Conservation (phyloP, 2,329 filamentous ascomycete species). For the Incumbomyces delicatus region DNA sequence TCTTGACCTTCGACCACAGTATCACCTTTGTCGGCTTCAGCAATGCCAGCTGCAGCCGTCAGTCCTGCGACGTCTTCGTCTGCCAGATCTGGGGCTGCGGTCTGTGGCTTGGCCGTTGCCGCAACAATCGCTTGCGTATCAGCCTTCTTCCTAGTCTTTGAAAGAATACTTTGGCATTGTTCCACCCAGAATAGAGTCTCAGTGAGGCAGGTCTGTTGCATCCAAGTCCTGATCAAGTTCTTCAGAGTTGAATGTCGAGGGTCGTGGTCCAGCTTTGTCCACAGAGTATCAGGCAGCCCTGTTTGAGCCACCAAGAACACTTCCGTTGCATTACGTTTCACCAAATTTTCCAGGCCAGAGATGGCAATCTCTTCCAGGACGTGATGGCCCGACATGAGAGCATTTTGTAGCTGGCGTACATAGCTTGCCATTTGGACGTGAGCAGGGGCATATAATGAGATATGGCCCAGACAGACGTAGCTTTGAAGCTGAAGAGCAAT, state of each 20-base stretch:
- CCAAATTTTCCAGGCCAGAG: constrained; percentile 83
- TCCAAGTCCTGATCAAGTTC: constrained; percentile 85
- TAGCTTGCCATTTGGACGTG: constrained; percentile 78
- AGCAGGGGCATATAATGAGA: constrained; percentile 82
- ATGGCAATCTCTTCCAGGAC: constrained; percentile 71
- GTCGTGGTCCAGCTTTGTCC: constrained; percentile 72
- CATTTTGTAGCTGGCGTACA: constrained; percentile 68
- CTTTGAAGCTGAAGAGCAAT: constrained; percentile 63
- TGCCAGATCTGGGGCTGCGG: constrained; percentile 63
- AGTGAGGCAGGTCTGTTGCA: constrained; percentile 73
- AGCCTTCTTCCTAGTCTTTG: constrained; percentile 66
- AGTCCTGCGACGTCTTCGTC: constrained; percentile 97
- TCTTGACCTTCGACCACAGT: constrained; percentile 60
- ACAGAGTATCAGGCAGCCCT: constrained; percentile 81
- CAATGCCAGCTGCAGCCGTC: constrained; percentile 59
- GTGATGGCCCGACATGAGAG: constrained; percentile 59
- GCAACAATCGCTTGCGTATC: constrained; percentile 34
- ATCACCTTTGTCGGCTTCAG: constrained; percentile 46
- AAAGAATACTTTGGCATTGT: constrained; percentile 77
- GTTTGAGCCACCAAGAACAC: constrained; percentile 66
- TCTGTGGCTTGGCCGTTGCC: constrained; percentile 29
- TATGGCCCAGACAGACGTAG: constrained; percentile 75
- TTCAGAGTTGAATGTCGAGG: constrained; percentile 71
- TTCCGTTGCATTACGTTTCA: constrained; percentile 81
- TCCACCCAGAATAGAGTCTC: constrained; percentile 81